phyloP scores from a whole-genome alignment of 176 grass and related monocot genomes.

The Puya raimondii region DNA sequence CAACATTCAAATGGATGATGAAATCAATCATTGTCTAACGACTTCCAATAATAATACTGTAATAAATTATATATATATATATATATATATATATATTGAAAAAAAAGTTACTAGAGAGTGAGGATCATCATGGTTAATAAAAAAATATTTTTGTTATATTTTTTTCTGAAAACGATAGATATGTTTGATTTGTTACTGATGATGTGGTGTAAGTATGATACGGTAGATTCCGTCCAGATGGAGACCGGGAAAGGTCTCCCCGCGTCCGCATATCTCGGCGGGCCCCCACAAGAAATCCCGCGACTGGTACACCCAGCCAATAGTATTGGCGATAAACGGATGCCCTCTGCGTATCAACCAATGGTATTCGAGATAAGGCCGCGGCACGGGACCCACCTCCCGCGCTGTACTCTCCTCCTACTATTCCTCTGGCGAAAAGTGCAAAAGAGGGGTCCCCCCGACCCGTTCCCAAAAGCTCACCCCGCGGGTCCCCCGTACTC shows the following conservation, averaged over 20 bases:
- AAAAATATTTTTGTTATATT: too few relatives aligned
- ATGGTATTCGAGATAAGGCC: constrained; percentile 51
- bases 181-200: too few relatives aligned
- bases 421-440: constrained; percentile 16
- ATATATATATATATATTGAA: too few relatives aligned
- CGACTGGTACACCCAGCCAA: constrained; percentile 19
- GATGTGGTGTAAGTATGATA: too few relatives aligned
- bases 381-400: not conserved
- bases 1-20: too few relatives aligned
- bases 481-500: not conserved
- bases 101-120: too few relatives aligned
- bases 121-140: too few relatives aligned
- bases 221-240: too few relatives aligned
- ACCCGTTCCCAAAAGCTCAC: not conserved
- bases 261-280: not conserved
- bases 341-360: constrained; percentile 21
- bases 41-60: too few relatives aligned
- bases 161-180: too few relatives aligned
- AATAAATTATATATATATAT: too few relatives aligned
- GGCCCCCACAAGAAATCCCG: constrained; percentile 44
- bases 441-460: not conserved
- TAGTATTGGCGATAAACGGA: constrained; percentile 21
- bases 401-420: not conserved
- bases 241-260: not conserved
- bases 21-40: too few relatives aligned